A percentile compares a stretch with the other conserved stretches of the same genome.
Conservation (phyloP, 1,284 basidiomycete genomes). For the Paramarasmius palmivorus region DNA sequence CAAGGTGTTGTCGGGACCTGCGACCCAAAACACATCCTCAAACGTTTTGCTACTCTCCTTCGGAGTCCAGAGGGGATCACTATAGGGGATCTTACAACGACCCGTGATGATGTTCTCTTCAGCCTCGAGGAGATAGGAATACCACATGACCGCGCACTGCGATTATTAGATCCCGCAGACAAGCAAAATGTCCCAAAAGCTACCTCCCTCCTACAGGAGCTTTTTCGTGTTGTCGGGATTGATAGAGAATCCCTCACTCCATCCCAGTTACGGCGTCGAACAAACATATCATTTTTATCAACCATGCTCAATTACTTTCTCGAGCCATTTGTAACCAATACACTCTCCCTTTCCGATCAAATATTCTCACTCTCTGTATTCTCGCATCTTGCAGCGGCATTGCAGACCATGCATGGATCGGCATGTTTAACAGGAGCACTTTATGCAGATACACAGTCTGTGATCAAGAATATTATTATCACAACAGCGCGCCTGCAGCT, state of each 20-base stretch:
- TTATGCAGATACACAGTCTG: constrained; percentile 28
- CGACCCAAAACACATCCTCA: constrained; percentile 32
- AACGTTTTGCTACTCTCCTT: constrained; percentile 27
- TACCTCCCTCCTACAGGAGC: constrained; percentile 23
- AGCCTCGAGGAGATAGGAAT: constrained; percentile 14
- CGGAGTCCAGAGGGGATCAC: constrained; percentile 17
- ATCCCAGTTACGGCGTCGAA: no score
- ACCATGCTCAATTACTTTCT: constrained; percentile 23
- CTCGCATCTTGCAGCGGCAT: constrained; percentile 22
- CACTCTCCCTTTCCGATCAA: constrained; percentile 25
- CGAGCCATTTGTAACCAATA: constrained; percentile 25
- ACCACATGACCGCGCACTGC: constrained; percentile 13
- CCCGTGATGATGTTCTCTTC: constrained; percentile 13
- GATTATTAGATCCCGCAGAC: constrained; percentile 27
- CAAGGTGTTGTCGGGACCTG: constrained; percentile 20
- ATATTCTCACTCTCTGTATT: constrained; percentile 26
- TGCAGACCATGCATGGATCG: constrained; percentile 21
- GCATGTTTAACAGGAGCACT: constrained; percentile 24
- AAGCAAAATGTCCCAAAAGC: constrained; percentile 34
- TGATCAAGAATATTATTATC: constrained; percentile 28
- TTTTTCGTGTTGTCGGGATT: no score
- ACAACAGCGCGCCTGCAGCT: constrained; percentile 22
- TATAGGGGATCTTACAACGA: constrained; percentile 17
- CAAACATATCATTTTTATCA: constrained; percentile 17
- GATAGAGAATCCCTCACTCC: no score